Conservation (phyloP, 352 stramenopile species). For the Globisporangium nunn region DNA sequence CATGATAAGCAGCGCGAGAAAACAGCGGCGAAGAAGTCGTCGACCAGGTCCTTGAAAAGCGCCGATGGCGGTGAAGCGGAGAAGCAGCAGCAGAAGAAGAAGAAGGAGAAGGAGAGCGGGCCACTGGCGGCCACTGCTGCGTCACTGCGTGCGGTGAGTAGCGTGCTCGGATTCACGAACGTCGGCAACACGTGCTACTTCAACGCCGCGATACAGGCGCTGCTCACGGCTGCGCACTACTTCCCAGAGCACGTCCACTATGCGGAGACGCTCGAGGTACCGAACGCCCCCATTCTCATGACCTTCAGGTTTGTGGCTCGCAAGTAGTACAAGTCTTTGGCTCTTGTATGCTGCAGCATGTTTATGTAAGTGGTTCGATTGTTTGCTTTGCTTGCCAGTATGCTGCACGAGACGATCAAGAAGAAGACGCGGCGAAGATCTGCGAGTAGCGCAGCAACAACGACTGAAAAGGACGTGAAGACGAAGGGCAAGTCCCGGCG, state of each 20-base stretch:
- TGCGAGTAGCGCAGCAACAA: constrained; percentile 5
- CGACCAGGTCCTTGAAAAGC: too few relatives aligned
- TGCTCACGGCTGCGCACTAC: constrained; percentile 86
- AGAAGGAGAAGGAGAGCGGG: background rate
- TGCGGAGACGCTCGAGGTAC: constrained; percentile 39
- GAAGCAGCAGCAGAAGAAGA: background rate
- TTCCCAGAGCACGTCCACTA: constrained; percentile 47
- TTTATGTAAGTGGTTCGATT: too few relatives aligned
- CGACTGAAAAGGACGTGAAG: constrained; percentile 11
- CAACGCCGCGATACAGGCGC: constrained; percentile 83
- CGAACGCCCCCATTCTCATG: constrained; percentile 86
- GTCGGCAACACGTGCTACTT: constrained; percentile 94
- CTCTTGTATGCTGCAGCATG: too few relatives aligned
- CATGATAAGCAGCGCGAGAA: background rate
- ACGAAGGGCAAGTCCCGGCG: constrained; percentile 14
- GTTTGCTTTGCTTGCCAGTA: constrained; percentile 19
- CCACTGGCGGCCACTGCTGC: too few relatives aligned
- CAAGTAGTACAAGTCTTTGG: too few relatives aligned
- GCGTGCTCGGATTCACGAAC: constrained; percentile 74
- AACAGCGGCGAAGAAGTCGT: background rate
- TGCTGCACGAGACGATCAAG: constrained; percentile 54
- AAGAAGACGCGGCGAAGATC: constrained; percentile 29
- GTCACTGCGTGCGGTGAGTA: constrained; percentile 12
- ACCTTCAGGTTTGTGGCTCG: constrained; percentile 36
- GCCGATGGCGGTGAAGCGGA: too few relatives aligned